These are phyloP conservation scores for Trypanosoma caninum DNA, from an alignment of 208 protist genomes.

Conservation along the genomic window DNA sequence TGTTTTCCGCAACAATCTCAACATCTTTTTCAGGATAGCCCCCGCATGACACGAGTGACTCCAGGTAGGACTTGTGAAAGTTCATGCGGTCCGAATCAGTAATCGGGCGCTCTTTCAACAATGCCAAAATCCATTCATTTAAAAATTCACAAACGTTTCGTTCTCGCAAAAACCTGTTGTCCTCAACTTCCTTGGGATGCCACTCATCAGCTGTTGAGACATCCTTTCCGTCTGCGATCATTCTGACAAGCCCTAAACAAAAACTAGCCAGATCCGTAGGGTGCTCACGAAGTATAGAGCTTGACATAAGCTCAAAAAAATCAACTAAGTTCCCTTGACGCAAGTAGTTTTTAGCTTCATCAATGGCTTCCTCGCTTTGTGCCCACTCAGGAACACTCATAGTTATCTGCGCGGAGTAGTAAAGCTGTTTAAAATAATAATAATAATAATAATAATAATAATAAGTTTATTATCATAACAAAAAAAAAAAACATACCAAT, in stretches of 20 bases:
- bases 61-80: constrained; percentile 84
- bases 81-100: constrained; percentile 61
- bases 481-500: background rate
- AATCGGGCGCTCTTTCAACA: constrained; percentile 62
- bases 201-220: constrained; percentile 38
- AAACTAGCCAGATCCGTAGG: constrained; percentile 52
- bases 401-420: background rate
- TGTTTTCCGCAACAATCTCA: background rate
- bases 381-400: constrained; percentile 73
- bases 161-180: constrained; percentile 76
- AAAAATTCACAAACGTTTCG: constrained; percentile 80
- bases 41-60: constrained; percentile 23
- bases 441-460: background rate
- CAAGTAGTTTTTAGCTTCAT: constrained; percentile 84
- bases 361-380: constrained; percentile 74
- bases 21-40: background rate
- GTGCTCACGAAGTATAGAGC: constrained; percentile 63
- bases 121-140: constrained; percentile 83
- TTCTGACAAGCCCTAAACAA: constrained; percentile 58
- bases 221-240: constrained; percentile 58
- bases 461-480: no score
- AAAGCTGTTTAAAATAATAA: constrained; percentile 11
- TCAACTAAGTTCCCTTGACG: constrained; percentile 75
- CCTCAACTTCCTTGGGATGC: constrained; percentile 61
- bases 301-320: constrained; percentile 88